Conservation (phyloP, 371 early-diverging fungal species). For the Apophysomyces ossiformis region DNA sequence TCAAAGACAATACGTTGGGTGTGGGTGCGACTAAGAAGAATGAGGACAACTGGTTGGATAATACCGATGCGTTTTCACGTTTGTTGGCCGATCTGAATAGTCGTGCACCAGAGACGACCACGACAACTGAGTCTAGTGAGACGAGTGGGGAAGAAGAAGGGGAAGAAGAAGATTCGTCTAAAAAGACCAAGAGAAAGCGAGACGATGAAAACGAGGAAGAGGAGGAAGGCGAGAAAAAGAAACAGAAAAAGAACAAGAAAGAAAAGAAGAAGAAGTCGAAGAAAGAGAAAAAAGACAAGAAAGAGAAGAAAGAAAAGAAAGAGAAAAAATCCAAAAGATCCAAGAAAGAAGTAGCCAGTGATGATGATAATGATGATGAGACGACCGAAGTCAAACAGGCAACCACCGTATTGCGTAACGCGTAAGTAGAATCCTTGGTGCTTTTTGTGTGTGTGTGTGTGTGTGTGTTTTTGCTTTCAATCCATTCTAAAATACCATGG, state of each 20-base stretch:
- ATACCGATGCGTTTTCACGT: conserved; percentile 85
- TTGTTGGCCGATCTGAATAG: conserved; percentile 80
- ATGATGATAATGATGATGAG: conserved; percentile 30
- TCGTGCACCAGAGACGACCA: conserved; percentile 30
- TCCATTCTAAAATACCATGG: background rate
- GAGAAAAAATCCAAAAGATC: conserved; percentile 13
- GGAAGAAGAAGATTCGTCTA: conserved; percentile 3
- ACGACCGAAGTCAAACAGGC: conserved; percentile 27
- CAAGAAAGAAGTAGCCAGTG: conserved; percentile 13
- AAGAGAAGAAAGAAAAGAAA: conserved; percentile 27
- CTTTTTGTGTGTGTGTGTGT: too few relatives aligned
- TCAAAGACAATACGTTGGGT: conserved; percentile 85
- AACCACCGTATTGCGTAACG: conserved; percentile 50
- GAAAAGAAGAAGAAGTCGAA: conserved; percentile 7
- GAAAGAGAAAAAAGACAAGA: conserved; percentile 32
- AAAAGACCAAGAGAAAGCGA: conserved; percentile 23
- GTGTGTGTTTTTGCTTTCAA: too few relatives aligned
- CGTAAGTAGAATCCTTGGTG: conserved; percentile 43
- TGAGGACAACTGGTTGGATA: conserved; percentile 94
- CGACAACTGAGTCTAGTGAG: background rate
- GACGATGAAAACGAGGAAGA: conserved; percentile 43
- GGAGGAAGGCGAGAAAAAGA: conserved; percentile 16
- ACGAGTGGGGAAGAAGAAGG: conserved; percentile 21
- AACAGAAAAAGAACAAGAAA: conserved; percentile 4
- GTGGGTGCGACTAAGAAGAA: conserved; percentile 87